phyloP scores from a whole-genome alignment of 345 rosid genomes.

The Triadica sebifera region DNA sequence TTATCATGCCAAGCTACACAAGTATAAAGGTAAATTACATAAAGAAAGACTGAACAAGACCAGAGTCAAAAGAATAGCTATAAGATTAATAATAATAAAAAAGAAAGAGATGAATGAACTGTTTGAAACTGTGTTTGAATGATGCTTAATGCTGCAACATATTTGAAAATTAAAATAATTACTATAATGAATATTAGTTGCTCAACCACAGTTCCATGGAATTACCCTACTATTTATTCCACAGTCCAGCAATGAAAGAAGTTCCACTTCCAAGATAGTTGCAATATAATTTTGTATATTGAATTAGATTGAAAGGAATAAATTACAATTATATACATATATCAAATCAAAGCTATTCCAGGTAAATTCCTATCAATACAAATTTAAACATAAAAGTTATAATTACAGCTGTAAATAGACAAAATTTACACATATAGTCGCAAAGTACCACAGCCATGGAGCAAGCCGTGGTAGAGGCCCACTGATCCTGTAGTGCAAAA shows the following conservation, averaged over 20 bases:
- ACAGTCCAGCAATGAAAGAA: neutral
- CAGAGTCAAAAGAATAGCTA: neutral
- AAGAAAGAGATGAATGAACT: neutral
- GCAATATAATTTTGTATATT: too few relatives aligned
- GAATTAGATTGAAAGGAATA: too few relatives aligned
- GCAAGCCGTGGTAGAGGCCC: too few relatives aligned
- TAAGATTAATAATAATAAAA: neutral
- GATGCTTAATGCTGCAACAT: neutral
- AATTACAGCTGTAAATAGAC: too few relatives aligned
- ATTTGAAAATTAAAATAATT: neutral
- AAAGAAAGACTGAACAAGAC: constrained; percentile 2
- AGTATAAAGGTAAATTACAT: neutral
- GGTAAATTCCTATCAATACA: too few relatives aligned
- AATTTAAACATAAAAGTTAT: too few relatives aligned
- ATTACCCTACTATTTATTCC: neutral
- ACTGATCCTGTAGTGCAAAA: too few relatives aligned
- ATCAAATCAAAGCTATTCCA: too few relatives aligned
- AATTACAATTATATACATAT: too few relatives aligned
- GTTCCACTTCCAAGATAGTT: neutral
- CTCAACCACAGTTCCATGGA: neutral
- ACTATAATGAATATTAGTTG: neutral
- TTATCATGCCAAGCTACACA: neutral
- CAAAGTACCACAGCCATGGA: too few relatives aligned
- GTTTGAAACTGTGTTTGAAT: neutral
- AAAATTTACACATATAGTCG: too few relatives aligned